These are phyloP conservation scores for Porodaedalea pini DNA, from an alignment of 1,284 basidiomycete species.

Conservation along the genomic window DNA sequence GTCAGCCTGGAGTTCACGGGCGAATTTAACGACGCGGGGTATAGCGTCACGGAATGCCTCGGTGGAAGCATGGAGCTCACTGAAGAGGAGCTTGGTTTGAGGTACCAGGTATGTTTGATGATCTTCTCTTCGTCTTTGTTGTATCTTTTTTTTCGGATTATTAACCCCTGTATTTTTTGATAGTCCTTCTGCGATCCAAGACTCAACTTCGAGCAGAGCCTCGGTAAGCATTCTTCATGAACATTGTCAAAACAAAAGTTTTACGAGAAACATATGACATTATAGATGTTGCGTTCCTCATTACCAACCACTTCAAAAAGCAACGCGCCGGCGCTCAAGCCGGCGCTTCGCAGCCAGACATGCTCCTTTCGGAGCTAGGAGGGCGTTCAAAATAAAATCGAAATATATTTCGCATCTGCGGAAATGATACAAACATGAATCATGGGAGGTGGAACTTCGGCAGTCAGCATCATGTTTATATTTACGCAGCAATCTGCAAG, in stretches of 20 bases:
- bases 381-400: constrained; percentile 4
- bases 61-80: constrained; percentile 79
- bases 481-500: too few species aligned
- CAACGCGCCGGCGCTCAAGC: constrained; percentile 29
- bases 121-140: not conserved
- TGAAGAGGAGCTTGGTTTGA: constrained; percentile 67
- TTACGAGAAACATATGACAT: constrained; percentile 2
- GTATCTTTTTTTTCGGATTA: not conserved
- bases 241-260: not conserved
- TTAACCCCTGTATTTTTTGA: not conserved
- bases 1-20: constrained; percentile 97
- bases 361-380: constrained; percentile 20
- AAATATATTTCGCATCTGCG: not conserved
- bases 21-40: constrained; percentile 89
- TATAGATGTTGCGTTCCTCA: constrained; percentile 72
- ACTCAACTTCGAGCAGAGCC: constrained; percentile 78
- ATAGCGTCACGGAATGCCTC: constrained; percentile 84
- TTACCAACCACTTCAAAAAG: constrained; percentile 76
- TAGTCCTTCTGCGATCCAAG: constrained; percentile 76
- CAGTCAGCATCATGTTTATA: too few species aligned
- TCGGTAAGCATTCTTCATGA: constrained; percentile 48
- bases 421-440: too few species aligned
- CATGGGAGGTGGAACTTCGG: too few species aligned
- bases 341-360: constrained; percentile 14
- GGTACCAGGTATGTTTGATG: constrained; percentile 60